Conservation (phyloP, 768 basidiomycete genomes). For the Tricholoma matsutake region DNA sequence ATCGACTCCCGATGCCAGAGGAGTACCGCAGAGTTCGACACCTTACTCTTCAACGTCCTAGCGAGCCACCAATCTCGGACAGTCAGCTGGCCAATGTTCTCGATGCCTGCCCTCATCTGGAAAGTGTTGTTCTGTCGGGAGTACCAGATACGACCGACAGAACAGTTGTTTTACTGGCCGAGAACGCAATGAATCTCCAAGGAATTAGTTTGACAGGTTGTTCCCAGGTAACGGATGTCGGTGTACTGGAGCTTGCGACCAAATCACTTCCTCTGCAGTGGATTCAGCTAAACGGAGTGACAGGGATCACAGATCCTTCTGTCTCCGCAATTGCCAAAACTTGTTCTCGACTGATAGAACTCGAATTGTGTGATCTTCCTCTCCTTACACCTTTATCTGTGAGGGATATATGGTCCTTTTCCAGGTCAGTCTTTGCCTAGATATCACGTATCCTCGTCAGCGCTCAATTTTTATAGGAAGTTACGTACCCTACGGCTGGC, state of each 20-base stretch:
- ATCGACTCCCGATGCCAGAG: conserved; percentile 58
- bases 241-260: conserved; percentile 66
- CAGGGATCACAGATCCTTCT: conserved; percentile 53
- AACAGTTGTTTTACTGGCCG: conserved; percentile 61
- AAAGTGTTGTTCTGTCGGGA: conserved; percentile 68
- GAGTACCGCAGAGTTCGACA: conserved; percentile 61
- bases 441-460: conserved; percentile 12
- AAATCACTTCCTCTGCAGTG: conserved; percentile 68
- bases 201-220: conserved; percentile 79
- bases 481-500: conserved; percentile 74
- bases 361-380: conserved; percentile 73
- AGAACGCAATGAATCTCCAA: conserved; percentile 61
- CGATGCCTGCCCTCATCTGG: conserved; percentile 57
- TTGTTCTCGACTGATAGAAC: conserved; percentile 75
- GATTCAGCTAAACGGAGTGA: conserved; percentile 70
- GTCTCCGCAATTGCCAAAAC: conserved; percentile 71
- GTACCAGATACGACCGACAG: conserved; percentile 65
- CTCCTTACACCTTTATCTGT: conserved; percentile 66
- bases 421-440: conserved; percentile 39
- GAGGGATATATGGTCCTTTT: conserved; percentile 80
- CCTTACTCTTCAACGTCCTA: conserved; percentile 48
- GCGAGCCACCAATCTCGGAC: conserved; percentile 45
- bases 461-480: conserved; percentile 40
- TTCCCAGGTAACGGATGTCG: conserved; percentile 71
- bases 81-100: conserved; percentile 58